Base-by-base conservation (phyloP, 2,329 filamentous ascomycete species). In the Fusarium sp. region DNA sequence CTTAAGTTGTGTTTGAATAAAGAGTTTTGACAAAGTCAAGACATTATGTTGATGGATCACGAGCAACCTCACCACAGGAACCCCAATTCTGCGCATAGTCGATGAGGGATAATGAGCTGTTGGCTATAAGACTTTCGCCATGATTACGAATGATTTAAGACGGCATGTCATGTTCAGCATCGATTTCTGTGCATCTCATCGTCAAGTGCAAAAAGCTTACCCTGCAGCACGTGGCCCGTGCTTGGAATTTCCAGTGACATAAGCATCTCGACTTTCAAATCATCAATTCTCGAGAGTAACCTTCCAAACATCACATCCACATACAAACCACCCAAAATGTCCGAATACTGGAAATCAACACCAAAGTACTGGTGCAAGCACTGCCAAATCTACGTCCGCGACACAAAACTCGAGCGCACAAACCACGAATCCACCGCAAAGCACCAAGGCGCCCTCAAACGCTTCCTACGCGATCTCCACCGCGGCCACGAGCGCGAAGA, bases 311-410 rank as follows among this genome's bases (percentile, higher is more conserved):
- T 38, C 25, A 30, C 32, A 44, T 29, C 51, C 30, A 18, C 60
- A 67, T 15, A 60, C 49, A 22, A 57, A n/a, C 44, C 42, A 42
- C 4, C 42, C 59, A 67, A 58, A 59, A 98, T 99, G 96, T 91
- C 96, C 1, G 96, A 98, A 86, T 97, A 97, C 83, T 98, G 96
- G 96, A 98, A 98, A 80, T 98, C 95, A 22, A 97, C 95, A 80
- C 95, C 95, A 8, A 95, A 92, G 79, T 97, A 97, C 83, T 98
- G 95, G 94, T 99, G 96, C 88, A 98, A 98, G 81, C 93, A 97
- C 85, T 99, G 96, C 88, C 89, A 90, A 78, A 89, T 88, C 78
- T 98, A 90, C 81, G 92, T 99, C 52, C 92, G 93, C 81, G 96
- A 99, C 84, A 98, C 95, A 24, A 91, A 93, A 73, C 89, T 98